Evolutionary conservation across 202 grass and related monocot genomes (phyloP), one percentile per base, ranked within the genome.

Genomic region (Zizania palustris): DNA sequence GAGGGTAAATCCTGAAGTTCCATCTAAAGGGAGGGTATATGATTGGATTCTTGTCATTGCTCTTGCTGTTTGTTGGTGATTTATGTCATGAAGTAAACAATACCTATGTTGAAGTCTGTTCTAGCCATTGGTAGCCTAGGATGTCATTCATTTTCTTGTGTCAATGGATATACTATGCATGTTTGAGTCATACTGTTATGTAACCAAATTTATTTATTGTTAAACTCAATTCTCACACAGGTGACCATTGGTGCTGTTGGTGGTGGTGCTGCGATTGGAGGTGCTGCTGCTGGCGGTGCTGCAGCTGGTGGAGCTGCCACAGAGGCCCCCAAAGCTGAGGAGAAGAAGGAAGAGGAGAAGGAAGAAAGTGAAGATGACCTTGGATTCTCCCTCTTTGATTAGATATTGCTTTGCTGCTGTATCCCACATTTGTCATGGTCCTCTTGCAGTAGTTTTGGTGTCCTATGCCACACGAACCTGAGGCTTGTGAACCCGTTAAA

Each of bases 351-450:
- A 78, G 86, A 89, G 69, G 93, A 89, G 84, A 94, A 97, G 69
- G 94, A 97, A 74, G 94, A 94, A 57, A 94, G 89, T 3, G 94
- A 97, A 0, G 91, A 97, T 0, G 94, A 97, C 69, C 83, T 97
- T 75, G 94, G 94, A 22, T 97, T 97, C 87, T 97, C 94, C 19
- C 94, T 97, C 65, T 97, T 97, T 0, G 94, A 97, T 40, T 97
- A 94, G 72, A 83, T 83, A 3, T 11, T 8, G 38, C 75, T 42
- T 62, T 11, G 45, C 9, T 10, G 0, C 9, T 10, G 0, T 64
- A 19, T 60, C 61, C 15, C 44, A 16, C 69, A 69, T 22, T 72
- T 56, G 5, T 55, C 53, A 34, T 59, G 40, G n/a, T 21, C 36
- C 9, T 81, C 12, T 56, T 36, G 12, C 9, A 22, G 77, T 85